Conservation (phyloP, 768 basidiomycete genomes). For the Xerocomus potaroensis region DNA sequence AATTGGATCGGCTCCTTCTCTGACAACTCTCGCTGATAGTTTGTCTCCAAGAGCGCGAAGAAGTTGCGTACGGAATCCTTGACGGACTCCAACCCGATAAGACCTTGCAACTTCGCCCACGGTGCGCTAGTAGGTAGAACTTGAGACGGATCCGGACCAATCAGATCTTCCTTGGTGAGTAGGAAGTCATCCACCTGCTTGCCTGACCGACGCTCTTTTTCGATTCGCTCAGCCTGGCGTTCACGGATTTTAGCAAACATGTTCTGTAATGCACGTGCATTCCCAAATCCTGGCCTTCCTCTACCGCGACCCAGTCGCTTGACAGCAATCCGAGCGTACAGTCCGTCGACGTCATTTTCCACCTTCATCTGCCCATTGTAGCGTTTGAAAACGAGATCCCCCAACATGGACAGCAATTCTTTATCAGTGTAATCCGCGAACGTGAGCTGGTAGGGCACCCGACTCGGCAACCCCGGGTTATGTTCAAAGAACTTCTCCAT, state of each 20-base stretch:
- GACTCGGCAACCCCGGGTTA: conserved; percentile 65
- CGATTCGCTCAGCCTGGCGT: conserved; percentile 52
- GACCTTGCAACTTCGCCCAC: conserved; percentile 48
- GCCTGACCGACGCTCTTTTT: conserved; percentile 39
- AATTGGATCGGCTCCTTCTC: conserved; percentile 50
- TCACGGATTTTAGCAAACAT: conserved; percentile 44
- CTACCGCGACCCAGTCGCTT: conserved; percentile 61
- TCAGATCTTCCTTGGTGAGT: conserved; percentile 51
- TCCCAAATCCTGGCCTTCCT: conserved; percentile 59
- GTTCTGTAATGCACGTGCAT: conserved; percentile 60
- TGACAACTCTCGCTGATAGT: conserved; percentile 56
- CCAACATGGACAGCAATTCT: conserved; percentile 54
- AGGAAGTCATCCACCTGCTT: conserved; percentile 46
- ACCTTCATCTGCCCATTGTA: conserved; percentile 51
- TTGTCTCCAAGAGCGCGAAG: conserved; percentile 44
- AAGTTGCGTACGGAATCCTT: conserved; percentile 53
- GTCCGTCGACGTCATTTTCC: conserved; percentile 50
- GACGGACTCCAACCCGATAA: conserved; percentile 56
- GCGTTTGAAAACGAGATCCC: conserved; percentile 41
- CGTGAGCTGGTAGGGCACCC: conserved; percentile 56
- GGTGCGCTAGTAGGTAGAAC: conserved; percentile 43
- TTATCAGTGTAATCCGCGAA: conserved; percentile 61
- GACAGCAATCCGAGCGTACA: conserved; percentile 54
- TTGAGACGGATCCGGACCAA: conserved; percentile 58
- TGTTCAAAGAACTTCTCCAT: conserved; percentile 80